phyloP scores from a whole-genome alignment of 2,329 filamentous ascomycete species.

The Claviceps quebecensis region DNA sequence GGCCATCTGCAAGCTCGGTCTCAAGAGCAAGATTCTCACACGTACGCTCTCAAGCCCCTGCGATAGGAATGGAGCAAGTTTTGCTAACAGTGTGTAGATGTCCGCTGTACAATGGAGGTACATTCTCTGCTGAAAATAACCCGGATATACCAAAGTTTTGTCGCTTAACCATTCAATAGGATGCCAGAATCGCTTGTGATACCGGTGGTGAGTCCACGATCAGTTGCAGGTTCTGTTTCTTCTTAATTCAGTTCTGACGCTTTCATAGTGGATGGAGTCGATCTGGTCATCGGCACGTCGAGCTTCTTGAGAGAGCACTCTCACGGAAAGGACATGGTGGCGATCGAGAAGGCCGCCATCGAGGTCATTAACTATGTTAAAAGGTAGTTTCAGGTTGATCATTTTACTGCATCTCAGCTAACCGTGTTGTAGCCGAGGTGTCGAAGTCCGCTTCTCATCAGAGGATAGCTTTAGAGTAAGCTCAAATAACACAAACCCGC shows the following conservation, averaged over 20 bases:
- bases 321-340: conserved; percentile 81
- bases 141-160: background rate
- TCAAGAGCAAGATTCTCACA: conserved; percentile 39
- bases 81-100: conserved; percentile 3
- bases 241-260: background rate
- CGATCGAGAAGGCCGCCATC: conserved; percentile 49
- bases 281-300: conserved; percentile 55
- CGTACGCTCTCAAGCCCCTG: conserved; percentile 10
- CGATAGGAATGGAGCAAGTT: too few relatives aligned
- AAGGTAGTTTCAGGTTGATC: background rate
- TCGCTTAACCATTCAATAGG: background rate
- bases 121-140: background rate
- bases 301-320: conserved; percentile 72
- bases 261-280: conserved; percentile 35
- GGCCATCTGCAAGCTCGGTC: conserved; percentile 83
- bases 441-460: conserved; percentile 34
- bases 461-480: conserved; percentile 60
- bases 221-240: background rate
- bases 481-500: background rate
- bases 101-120: conserved; percentile 12
- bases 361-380: conserved; percentile 11
- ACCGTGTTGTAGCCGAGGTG: conserved; percentile 1
- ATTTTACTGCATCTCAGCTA: background rate
- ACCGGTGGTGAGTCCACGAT: background rate
- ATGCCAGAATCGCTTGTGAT: conserved; percentile 2